Percentiles rank a stretch among this genome's conserved stretches.
Conservation (phyloP, 331 rosid genomes). For the Quercus phellos region DNA sequence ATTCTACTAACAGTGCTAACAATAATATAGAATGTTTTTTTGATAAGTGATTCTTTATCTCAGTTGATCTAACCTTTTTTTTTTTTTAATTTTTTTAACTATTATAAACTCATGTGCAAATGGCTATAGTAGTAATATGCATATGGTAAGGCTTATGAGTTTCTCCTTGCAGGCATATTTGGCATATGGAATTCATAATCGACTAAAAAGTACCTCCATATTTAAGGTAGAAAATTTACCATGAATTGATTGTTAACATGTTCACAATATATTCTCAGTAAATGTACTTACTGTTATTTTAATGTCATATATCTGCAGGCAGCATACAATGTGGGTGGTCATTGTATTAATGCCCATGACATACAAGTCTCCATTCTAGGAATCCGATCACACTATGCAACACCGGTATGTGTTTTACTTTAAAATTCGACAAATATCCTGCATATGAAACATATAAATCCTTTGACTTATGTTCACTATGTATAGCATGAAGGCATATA, state of each 20-base stretch:
- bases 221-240: constrained; percentile 20
- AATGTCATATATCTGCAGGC: constrained; percentile 28
- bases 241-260: background rate
- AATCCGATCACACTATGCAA: constrained; percentile 29
- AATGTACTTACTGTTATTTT: background rate
- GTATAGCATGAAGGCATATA: background rate
- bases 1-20: background rate
- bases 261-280: background rate
- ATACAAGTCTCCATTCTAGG: constrained; percentile 41
- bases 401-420: constrained; percentile 23
- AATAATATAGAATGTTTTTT: too few relatives aligned
- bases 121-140: background rate
- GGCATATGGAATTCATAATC: constrained; percentile 30
- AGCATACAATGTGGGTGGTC: constrained; percentile 36
- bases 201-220: constrained; percentile 20
- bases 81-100: background rate
- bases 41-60: background rate
- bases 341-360: constrained; percentile 26
- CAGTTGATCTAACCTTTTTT: background rate
- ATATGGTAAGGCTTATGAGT: background rate
- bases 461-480: background rate
- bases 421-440: background rate
- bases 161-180: constrained; percentile 28
- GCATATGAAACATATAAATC: background rate
- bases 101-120: background rate